These are phyloP conservation scores for Oryza glaberrima DNA, from an alignment of 176 grass and related monocot species.

Conservation along the genomic window DNA sequence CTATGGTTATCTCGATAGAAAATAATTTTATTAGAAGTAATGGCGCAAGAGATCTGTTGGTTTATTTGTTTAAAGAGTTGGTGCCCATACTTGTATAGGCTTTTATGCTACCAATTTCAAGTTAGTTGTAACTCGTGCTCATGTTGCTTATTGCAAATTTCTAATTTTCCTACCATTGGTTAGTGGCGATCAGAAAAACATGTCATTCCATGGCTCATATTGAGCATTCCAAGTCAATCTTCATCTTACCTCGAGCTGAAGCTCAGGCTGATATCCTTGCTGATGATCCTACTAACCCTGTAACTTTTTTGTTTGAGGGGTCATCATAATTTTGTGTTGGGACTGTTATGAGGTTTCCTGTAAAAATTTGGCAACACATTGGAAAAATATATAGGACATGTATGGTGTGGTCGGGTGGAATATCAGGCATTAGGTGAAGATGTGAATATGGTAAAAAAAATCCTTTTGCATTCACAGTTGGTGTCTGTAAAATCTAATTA, in stretches of 20 bases:
- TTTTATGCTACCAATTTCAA: not conserved
- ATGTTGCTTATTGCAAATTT: not conserved
- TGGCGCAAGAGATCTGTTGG: not conserved
- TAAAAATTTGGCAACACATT: not conserved
- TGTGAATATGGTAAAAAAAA: not conserved
- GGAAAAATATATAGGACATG: no score
- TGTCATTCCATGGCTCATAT: not conserved
- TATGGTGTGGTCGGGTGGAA: no score
- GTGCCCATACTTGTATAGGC: not conserved
- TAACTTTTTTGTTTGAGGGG: not conserved
- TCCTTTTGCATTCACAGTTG: not conserved
- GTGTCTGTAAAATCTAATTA: not conserved
- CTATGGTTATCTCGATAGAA: not conserved
- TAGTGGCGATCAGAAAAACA: not conserved
- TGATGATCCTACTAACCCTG: not conserved
- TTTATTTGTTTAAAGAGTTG: not conserved
- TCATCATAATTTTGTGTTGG: not conserved
- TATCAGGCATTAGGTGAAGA: not conserved
- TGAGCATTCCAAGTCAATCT: not conserved
- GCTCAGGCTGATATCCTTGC: not conserved
- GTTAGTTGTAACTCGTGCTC: not conserved
- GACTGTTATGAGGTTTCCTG: not conserved
- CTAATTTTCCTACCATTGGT: not conserved
- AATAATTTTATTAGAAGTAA: not conserved
- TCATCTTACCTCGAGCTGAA: not conserved